Conservation (phyloP, 1,284 basidiomycete genomes). For the Ustilago tritici region DNA sequence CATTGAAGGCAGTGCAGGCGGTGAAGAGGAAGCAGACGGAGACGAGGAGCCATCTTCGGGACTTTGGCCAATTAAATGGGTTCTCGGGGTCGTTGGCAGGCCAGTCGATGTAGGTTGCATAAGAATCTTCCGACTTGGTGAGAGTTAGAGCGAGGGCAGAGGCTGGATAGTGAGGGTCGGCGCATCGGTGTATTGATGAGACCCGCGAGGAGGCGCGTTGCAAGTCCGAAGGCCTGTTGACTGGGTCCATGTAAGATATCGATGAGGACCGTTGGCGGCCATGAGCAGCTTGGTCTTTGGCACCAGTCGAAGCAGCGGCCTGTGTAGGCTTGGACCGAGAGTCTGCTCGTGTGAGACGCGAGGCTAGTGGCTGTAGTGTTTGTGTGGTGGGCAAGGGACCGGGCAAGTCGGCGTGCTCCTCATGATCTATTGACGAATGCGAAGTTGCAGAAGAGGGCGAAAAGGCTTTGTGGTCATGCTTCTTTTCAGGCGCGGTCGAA, state of each 20-base stretch:
- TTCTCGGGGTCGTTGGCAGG: constrained; percentile 49
- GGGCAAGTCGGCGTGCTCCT: constrained; percentile 38
- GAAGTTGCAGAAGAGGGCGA: constrained; percentile 20
- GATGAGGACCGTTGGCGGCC: constrained; percentile 32
- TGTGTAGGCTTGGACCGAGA: constrained; percentile 20
- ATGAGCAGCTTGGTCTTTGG: background rate
- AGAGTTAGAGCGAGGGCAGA: constrained; percentile 44
- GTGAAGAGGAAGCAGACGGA: constrained; percentile 53
- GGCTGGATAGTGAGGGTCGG: constrained; percentile 37
- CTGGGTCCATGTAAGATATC: constrained; percentile 37
- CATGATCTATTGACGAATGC: constrained; percentile 25
- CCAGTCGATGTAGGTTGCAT: constrained; percentile 58
- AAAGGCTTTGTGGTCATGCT: background rate
- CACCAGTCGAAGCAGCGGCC: background rate
- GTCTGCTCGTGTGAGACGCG: constrained; percentile 28
- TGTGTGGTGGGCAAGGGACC: constrained; percentile 40
- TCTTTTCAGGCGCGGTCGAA: constrained; percentile 7
- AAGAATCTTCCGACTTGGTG: constrained; percentile 46
- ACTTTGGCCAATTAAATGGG: constrained; percentile 57
- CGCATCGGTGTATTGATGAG: constrained; percentile 42
- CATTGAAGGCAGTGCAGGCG: constrained; percentile 58
- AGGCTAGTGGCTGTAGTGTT: constrained; percentile 33
- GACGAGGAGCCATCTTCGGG: constrained; percentile 42
- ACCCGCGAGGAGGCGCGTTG: constrained; percentile 43
- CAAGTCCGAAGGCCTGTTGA: constrained; percentile 26